These are phyloP conservation scores for Penicillium canariense DNA, from an alignment of 495 filamentous ascomycete species.

Conservation along the genomic window DNA sequence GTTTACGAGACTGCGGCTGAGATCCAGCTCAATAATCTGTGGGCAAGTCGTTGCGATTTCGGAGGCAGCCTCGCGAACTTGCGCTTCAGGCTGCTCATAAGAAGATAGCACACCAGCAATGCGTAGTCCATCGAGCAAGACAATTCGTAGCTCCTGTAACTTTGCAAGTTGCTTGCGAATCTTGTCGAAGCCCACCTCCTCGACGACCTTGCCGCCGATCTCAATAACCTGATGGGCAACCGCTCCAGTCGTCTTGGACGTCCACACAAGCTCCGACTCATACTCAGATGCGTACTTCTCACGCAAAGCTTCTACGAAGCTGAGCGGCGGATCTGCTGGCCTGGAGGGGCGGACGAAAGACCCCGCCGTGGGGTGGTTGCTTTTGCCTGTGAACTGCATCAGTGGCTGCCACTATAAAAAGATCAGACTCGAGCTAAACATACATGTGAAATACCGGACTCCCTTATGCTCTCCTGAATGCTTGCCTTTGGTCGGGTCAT, in stretches of 20 bases:
- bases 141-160: constrained; percentile 71
- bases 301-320: constrained; percentile 75
- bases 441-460: constrained; percentile 82
- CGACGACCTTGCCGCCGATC: constrained; percentile 82
- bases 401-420: constrained; percentile 1
- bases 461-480: constrained; percentile 82
- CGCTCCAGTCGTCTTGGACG: constrained; percentile 16
- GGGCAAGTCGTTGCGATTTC: constrained; percentile 42
- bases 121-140: constrained; percentile 73
- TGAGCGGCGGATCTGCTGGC: constrained; percentile 59
- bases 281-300: constrained; percentile 75
- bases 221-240: constrained; percentile 49
- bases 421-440: background rate
- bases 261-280: constrained; percentile 19
- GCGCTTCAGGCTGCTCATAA: constrained; percentile 34
- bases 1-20: constrained; percentile 81
- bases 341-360: constrained; percentile 85
- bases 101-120: constrained; percentile 48
- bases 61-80: constrained; percentile 20
- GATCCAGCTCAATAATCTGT: constrained; percentile 76
- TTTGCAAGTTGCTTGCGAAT: constrained; percentile 75
- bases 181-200: constrained; percentile 96
- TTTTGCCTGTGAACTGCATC: constrained; percentile 52
- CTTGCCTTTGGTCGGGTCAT: constrained; percentile 80
- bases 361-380: constrained; percentile 63